Base-by-base conservation (phyloP, 257 asterid genomes). In the Scutellaria barbata region DNA sequence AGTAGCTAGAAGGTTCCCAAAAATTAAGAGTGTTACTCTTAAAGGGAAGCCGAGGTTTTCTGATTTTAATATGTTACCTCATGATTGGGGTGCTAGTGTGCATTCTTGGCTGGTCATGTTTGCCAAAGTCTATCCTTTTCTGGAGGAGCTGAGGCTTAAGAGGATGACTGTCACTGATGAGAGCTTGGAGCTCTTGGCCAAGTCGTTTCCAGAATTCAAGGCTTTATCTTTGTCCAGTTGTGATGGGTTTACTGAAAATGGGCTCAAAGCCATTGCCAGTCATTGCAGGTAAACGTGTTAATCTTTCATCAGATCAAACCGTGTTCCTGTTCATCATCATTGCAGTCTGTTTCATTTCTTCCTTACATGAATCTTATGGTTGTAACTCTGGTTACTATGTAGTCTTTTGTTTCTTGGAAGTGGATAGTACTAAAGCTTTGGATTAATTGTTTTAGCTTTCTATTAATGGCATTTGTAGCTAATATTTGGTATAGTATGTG, bases 11-110 rank as follows among this genome's bases (percentile, higher is more conserved):
- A 84, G 96, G 75, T 90, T 90, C 64, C 90, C 86, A 1, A 86
- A 77, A 75, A 86, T 90, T 72, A 90, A 72, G 86, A 83, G 95
- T 66, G 80, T 90, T 30, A 86, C 88, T 1, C 87, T 90, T 20
- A 90, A 90, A 68, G 96, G 96, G 69, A 87, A 77, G 74, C 96
- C 96, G 0, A 79, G 96, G 75, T 90, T 90, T 85, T 90, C 96
- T 6, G 96, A 90, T 80, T 90, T 90, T 77, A 84, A 87, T 76
- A 65, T 90, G 88, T 78, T 90, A 53, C 96, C 96, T 0, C 74
- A 69, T 59, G 83, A 86, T 66, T 90, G 96, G 96, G 96, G 96
- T 70, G 95, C 96, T 76, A 86, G 79, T 60, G 86, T 88, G 74
- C 90, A 86, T 67, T 62, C 79, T 69, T 90, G 96, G 96, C 69